phyloP scores from a whole-genome alignment of 768 basidiomycete genomes.

The Russula griseocarnosa region DNA sequence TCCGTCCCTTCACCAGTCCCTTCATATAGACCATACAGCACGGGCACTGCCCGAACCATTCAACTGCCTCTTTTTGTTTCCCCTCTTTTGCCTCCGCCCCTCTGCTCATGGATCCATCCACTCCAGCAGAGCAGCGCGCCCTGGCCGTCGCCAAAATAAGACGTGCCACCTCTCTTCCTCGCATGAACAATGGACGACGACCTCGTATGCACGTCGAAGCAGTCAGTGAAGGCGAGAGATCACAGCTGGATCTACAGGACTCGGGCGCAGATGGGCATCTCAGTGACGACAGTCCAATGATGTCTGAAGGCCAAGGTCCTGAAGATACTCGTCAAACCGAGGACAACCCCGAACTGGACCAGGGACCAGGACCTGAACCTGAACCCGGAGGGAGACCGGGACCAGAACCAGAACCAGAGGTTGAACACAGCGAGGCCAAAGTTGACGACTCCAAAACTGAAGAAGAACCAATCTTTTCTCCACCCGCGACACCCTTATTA shows the following conservation, averaged over 20 bases:
- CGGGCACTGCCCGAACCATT: constrained; percentile 5
- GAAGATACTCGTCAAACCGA: neutral
- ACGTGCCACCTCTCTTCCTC: constrained; percentile 85
- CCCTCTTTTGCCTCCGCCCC: constrained; percentile 2
- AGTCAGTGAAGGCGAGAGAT: constrained; percentile 77
- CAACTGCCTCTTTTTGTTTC: constrained; percentile 11
- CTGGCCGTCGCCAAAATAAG: constrained; percentile 86
- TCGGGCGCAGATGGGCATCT: constrained; percentile 20
- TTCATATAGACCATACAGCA: constrained; percentile 20
- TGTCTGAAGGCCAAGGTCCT: constrained; percentile 19
- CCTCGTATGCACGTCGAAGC: constrained; percentile 84
- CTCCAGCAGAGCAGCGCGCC: constrained; percentile 75
- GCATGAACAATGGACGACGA: constrained; percentile 86
- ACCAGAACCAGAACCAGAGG: constrained; percentile 14
- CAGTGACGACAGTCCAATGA: constrained; percentile 15
- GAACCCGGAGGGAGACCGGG: constrained; percentile 9
- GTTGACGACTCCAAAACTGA: constrained; percentile 31
- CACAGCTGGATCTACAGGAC: constrained; percentile 35
- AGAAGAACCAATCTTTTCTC: constrained; percentile 24
- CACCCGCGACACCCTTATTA: constrained; percentile 26
- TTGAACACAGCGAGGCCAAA: constrained; percentile 21
- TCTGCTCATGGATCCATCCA: constrained; percentile 38
- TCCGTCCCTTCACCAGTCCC: constrained; percentile 14
- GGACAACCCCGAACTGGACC: constrained; percentile 15
- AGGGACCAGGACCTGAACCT: constrained; percentile 7